Conservation (phyloP, 2,329 filamentous ascomycete genomes). For the Polychaeton citri region DNA sequence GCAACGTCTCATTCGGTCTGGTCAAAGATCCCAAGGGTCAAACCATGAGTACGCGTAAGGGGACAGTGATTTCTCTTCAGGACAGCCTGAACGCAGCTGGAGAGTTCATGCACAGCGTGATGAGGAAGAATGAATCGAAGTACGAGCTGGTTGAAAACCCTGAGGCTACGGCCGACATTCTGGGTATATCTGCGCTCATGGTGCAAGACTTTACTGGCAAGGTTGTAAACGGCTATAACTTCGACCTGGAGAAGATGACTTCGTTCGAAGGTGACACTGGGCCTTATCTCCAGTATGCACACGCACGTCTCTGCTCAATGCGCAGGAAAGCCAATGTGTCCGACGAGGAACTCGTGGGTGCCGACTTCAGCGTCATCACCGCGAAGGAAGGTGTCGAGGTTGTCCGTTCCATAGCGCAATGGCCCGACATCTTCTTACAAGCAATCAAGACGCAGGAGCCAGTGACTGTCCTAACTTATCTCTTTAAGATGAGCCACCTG, state of each 20-base stretch:
- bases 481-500: conserved; percentile 78
- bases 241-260: conserved; percentile 71
- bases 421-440: conserved; percentile 73
- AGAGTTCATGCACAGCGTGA: conserved; percentile 96
- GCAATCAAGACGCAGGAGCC: conserved; percentile 74
- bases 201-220: conserved; percentile 97
- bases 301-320: conserved; percentile 53
- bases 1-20: conserved; percentile 55
- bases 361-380: conserved; percentile 54
- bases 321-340: conserved; percentile 42
- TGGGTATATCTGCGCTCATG: conserved; percentile 93
- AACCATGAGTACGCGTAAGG: conserved; percentile 52
- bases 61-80: conserved; percentile 34
- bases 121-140: conserved; percentile 81
- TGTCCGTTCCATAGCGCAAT: conserved; percentile 64
- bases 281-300: conserved; percentile 73
- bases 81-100: conserved; percentile 47
- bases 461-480: conserved; percentile 53
- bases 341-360: conserved; percentile 41
- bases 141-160: conserved; percentile 83
- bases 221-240: conserved; percentile 59
- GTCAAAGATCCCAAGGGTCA: conserved; percentile 34
- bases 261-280: conserved; percentile 78
- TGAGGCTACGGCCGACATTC: conserved; percentile 64
- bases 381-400: conserved; percentile 63